Evolutionary conservation across 1,139 yeast species (phyloP), one percentile per base, ranked within the genome.

Genomic region (Nadsonia commutata): DNA sequence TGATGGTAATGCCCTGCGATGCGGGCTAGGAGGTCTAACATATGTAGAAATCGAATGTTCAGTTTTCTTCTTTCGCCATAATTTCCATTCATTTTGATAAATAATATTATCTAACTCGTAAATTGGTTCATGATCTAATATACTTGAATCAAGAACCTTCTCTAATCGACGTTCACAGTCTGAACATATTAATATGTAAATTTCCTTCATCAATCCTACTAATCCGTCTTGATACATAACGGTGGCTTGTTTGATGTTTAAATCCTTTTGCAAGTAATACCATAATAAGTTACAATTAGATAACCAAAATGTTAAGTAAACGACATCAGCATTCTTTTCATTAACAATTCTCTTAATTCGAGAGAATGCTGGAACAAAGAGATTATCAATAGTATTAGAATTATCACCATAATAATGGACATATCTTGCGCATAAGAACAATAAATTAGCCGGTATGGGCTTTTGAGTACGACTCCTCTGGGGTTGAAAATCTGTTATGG

Each of bases 1-100:
- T 0, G 96, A 83, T 2, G 96, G 95, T 56, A 77, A 79, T 23
- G 66, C 65, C 63, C 72, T 67, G 49, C 76, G 76, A 47, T 85
- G 88, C 37, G 76, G 75, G 1, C 78, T 62, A 5, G 90, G 88
- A 2, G 90, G 90, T 48, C 75, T 72, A 42, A 78, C 63, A 68
- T 75, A 75, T 42, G 74, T 71, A 37, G 77, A 63, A 38, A 78
- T 76, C 50, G 76, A 83, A 44, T 77, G 81, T 23, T 66, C 62
- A 45, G 58, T 64, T 20, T 52, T 57, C 37, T 51, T 52, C 31
- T 51, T 44, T 20, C 57, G 50, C 54, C 67, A 67, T 3, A 67
- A 45, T 33, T 59, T 53, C 72, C 72, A 67, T 41, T 66, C 70
- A 39, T 62, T 58, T 44, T 66, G 67, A 52, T 63, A 67, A 42